Base-by-base conservation (phyloP, 306 rosid species). In the Crotalaria pallida region DNA sequence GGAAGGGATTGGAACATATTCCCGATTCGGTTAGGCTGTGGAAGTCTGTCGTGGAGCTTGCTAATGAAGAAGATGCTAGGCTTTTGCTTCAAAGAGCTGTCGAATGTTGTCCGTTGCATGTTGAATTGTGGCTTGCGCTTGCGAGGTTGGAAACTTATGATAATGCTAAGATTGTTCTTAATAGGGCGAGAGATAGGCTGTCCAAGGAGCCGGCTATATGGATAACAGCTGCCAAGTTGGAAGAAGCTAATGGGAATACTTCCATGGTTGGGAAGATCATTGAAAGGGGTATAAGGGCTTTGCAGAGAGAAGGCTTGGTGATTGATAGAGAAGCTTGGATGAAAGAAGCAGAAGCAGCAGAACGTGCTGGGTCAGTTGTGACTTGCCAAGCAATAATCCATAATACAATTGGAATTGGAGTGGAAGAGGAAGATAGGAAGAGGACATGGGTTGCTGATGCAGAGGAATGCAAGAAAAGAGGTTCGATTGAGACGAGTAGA, bases 371-470 rank as follows among this genome's bases (percentile, higher is more conserved):
- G 10, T 91, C 92, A 0, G 93, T 91, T 40, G 93, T 55, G 26
- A 88, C 97, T 43, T 91, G 97, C 57, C 91, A 85, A 78, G 96
- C 91, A 6, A 87, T 91, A 52, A 82, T 88, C 51, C 80, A 50
- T 29, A 86, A 86, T 66, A 92, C 96, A 0, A 87, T 89, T 58
- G 94, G 94, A 60, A 79, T 89, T 77, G 94, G 96, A 27, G 98
- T 92, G 75, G 96, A 92, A 73, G 96, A 92, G 72, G 98, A 92
- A 77, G 98, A 92, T 80, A 82, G 96, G 82, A 92, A 92, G 84
- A 86, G 96, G 75, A 92, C 96, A 26, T 92, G 98, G 96, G 96
- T 92, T 67, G 98, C 96, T 1, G 98, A 92, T 86, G 98, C 98
- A 0, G 98, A 89, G 68, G 98, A 92, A 80, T 92, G 98, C 85